Base-by-base conservation (phyloP, 2,329 filamentous ascomycete species). In the Lecanicillium sp. region DNA sequence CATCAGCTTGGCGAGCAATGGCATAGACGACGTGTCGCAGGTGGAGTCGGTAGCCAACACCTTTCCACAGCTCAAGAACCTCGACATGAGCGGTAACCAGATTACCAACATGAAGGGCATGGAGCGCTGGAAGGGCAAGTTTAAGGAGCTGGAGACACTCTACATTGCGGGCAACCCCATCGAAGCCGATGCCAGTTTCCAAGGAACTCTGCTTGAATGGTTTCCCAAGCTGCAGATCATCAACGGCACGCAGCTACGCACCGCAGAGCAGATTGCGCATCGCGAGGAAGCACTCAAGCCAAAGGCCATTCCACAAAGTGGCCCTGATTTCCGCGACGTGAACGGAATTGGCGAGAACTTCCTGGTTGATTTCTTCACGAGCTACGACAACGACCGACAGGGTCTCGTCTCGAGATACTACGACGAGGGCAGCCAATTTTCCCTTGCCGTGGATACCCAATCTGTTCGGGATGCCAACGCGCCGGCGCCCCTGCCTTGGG, bases 61-160 rank as follows among this genome's bases (percentile, higher is more conserved):
- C 1, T 85, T 97, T 39, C 87, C 89, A 1, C 83, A 89, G 44
- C 69, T 97, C 43, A 81, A 87, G 56, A 89, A 95, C 48, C 77
- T 98, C 11, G 90, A 96, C 49, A 74, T 97, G 18, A 92, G 87
- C 39, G 77, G 81, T 55, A 97, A 97, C 62, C 76, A 80, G 29
- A 77, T 98, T 50, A 69, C 72, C 42, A 77, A 75, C 37, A 61
- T 87, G 36, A 75, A 79, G 41, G 74, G 76, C 9, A 61, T 98
- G 33, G 74, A 79, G 37, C 74, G 70, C 22, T 96, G 88, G 88
- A 81, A 81, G 44, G 77, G 79, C 54, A 87, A 84, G 40, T 89
- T 97, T 53, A 78, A 72, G 37, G 68, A 57, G 41, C 72, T 97
- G 10, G 80, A 94, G 54, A 89, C 89, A 37, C 72, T 98, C 3